These are phyloP conservation scores for Psilocybe subaeruginosa DNA, from an alignment of 768 basidiomycete genomes.

Conservation along the genomic window DNA sequence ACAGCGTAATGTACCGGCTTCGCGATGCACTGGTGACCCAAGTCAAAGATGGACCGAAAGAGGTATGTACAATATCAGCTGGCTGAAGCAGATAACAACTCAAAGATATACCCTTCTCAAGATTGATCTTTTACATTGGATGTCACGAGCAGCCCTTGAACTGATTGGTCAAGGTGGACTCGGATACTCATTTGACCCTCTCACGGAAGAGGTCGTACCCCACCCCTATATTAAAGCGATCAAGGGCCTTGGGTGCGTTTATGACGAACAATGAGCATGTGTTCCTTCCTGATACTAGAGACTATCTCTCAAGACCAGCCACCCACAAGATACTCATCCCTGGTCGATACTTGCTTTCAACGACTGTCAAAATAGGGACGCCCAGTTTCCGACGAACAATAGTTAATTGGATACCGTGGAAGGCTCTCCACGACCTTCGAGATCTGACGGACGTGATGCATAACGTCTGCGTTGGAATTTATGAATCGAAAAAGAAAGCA, in stretches of 20 bases:
- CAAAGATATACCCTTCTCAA: slow-evolving; percentile 12
- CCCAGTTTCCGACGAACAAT: slow-evolving; percentile 33
- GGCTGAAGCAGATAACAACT: slow-evolving; percentile 8
- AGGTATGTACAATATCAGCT: slow-evolving; percentile 22
- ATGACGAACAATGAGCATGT: too few relatives aligned
- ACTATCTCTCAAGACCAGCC: not conserved
- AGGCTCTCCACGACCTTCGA: slow-evolving; percentile 30
- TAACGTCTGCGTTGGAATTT: slow-evolving; percentile 37
- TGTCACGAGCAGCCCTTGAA: slow-evolving; percentile 49
- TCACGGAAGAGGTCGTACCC: slow-evolving; percentile 29
- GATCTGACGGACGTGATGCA: slow-evolving; percentile 38
- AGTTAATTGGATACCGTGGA: slow-evolving; percentile 34
- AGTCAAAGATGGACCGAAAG: slow-evolving; percentile 32
- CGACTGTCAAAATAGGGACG: slow-evolving; percentile 26
- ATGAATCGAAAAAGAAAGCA: slow-evolving; percentile 36
- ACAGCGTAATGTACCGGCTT: slow-evolving; percentile 33
- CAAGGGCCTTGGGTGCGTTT: slow-evolving; percentile 31
- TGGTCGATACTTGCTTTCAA: slow-evolving; percentile 17
- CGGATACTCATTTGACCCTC: slow-evolving; percentile 42
- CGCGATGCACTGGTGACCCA: slow-evolving; percentile 21
- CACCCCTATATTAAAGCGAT: slow-evolving; percentile 34
- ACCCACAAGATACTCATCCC: slow-evolving; percentile 3
- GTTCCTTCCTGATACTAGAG: too few relatives aligned
- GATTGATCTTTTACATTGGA: slow-evolving; percentile 38
- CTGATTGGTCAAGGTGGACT: slow-evolving; percentile 51